Percentiles rank a stretch among this genome's conserved stretches.
Conservation (phyloP, 2,329 filamentous ascomycete species). For the Verticillium tricorpus region DNA sequence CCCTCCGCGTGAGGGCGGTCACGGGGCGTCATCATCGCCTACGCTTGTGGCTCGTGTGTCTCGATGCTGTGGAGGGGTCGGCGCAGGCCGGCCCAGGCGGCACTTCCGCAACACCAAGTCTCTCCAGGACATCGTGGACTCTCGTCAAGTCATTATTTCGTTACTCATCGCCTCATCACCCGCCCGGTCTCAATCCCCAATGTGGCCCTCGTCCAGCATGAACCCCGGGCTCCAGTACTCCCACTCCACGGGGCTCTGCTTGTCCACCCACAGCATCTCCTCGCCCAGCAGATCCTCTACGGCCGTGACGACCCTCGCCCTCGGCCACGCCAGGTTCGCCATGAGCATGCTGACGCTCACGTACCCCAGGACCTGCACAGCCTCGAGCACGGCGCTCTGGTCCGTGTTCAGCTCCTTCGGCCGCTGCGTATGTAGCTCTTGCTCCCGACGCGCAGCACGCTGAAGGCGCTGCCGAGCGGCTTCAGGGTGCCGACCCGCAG, state of each 20-base stretch:
- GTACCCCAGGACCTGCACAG: constrained; percentile 82
- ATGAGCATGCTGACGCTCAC: constrained; percentile 87
- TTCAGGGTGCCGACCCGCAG: constrained; percentile 80
- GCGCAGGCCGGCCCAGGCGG: neutral
- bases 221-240: constrained; percentile 91
- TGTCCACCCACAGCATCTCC: constrained; percentile 91
- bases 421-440: constrained; percentile 82
- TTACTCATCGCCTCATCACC: constrained; percentile 12
- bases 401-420: constrained; percentile 94
- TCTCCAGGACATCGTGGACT: neutral
- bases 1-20: too few relatives aligned
- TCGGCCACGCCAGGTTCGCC: constrained; percentile 81
- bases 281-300: constrained; percentile 86
- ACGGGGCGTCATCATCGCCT: too few relatives aligned
- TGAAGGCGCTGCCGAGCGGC: constrained; percentile 84
- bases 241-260: constrained; percentile 69
- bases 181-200: constrained; percentile 6
- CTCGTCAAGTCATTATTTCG: neutral
- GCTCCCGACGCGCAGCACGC: constrained; percentile 75
- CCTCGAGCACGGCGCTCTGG: constrained; percentile 88
- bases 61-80: too few relatives aligned
- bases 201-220: constrained; percentile 42
- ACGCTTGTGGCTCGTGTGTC: too few relatives aligned
- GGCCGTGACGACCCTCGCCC: constrained; percentile 79
- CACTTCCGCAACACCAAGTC: neutral